Evolutionary conservation across 495 filamentous ascomycete species (phyloP).

Genomic region (Podospora bellae-mahoneyi): DNA sequence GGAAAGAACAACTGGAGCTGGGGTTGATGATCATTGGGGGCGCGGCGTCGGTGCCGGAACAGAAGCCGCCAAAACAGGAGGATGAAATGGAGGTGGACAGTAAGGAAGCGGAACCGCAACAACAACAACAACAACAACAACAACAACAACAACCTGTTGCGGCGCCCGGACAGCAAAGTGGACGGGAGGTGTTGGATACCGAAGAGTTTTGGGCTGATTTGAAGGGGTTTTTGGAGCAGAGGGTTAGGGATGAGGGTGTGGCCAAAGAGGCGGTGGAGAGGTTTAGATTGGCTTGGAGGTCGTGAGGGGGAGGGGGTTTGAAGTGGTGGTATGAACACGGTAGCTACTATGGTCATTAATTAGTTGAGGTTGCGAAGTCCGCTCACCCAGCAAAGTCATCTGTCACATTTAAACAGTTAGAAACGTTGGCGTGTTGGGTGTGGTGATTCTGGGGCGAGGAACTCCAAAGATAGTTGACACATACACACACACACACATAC

Average conservation of each 20-base stretch:
- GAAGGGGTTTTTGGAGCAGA: slow-evolving; percentile 71
- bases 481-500: no score
- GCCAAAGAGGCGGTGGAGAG: slow-evolving; percentile 60
- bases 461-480: no score
- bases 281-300: slow-evolving; percentile 68
- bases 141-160: slow-evolving; percentile 41
- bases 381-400: no score
- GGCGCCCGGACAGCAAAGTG: slow-evolving; percentile 28
- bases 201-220: slow-evolving; percentile 88
- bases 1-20: slow-evolving; percentile 53
- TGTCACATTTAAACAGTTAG: no score
- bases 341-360: neutral
- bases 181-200: slow-evolving; percentile 52
- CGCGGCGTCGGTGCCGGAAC: slow-evolving; percentile 28
- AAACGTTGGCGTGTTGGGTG: no score
- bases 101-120: slow-evolving; percentile 23
- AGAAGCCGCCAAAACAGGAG: neutral
- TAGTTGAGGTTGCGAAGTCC: no score
- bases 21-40: slow-evolving; percentile 83
- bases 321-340: neutral
- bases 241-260: slow-evolving; percentile 66
- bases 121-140: slow-evolving; percentile 42
- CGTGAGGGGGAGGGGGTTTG: neutral
- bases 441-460: no score
- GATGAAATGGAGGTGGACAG: neutral